phyloP scores from a whole-genome alignment of 805 yeast genomes.

The Ogataea wickerhamii region DNA sequence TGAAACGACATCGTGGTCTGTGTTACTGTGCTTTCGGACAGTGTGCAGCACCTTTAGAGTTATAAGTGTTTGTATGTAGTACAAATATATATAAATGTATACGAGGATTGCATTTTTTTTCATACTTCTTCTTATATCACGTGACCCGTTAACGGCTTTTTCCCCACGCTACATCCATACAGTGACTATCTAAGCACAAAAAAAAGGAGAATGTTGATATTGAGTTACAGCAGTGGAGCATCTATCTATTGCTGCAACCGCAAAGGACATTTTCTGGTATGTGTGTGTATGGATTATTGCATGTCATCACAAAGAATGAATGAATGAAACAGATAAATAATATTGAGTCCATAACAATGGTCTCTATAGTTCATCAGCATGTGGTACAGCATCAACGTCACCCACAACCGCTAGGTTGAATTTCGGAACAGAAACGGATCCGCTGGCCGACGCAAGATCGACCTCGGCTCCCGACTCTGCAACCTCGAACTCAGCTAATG shows the following conservation, averaged over 20 bases:
- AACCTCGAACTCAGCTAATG: conserved; percentile 43
- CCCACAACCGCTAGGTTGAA: conserved; percentile 90
- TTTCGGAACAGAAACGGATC: conserved; percentile 41
- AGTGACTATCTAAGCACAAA: too few species aligned
- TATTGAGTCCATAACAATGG: conserved; percentile 3
- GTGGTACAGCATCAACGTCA: conserved; percentile 81
- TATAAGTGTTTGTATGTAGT: too few species aligned
- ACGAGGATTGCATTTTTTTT: too few species aligned
- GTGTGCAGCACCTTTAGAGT: too few species aligned
- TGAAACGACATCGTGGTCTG: conserved; percentile 43
- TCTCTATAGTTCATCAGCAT: conserved; percentile 81
- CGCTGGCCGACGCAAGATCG: conserved; percentile 34
- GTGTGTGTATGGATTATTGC: not conserved
- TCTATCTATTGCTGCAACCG: not conserved
- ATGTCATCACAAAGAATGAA: not conserved
- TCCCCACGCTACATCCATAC: too few species aligned
- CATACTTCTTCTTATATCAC: too few species aligned
- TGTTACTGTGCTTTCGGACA: too few species aligned
- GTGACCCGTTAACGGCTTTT: too few species aligned
- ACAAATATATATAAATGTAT: too few species aligned
- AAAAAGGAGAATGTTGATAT: too few species aligned
- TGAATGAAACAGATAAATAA: conserved; percentile 4
- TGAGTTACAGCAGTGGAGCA: not conserved
- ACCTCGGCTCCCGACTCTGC: conserved; percentile 40
- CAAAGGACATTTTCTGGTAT: not conserved